Percentiles rank a stretch among this genome's conserved stretches.
Evolutionary conservation across 2,329 filamentous ascomycete genomes (phyloP).

Genomic region (Pezicula radicicola): DNA sequence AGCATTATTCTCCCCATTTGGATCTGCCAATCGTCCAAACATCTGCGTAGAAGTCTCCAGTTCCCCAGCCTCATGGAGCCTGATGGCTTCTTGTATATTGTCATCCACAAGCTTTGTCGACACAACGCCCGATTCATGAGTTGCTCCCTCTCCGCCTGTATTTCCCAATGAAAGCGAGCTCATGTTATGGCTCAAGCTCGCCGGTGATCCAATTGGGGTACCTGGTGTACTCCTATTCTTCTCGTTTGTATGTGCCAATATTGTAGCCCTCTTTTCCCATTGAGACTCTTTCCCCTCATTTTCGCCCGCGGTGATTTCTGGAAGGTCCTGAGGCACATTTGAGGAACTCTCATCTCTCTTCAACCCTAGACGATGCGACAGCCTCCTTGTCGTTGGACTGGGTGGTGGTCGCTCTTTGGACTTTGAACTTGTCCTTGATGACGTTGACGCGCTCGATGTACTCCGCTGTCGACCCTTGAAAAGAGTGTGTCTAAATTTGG

Average conservation of each 20-base stretch:
- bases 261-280: slow-evolving; percentile 94
- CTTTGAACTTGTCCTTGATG: slow-evolving; percentile 22
- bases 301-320: slow-evolving; percentile 60
- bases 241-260: slow-evolving; percentile 67
- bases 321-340: slow-evolving; percentile 76
- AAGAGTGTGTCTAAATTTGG: slow-evolving; percentile 26
- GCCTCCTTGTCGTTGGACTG: slow-evolving; percentile 32
- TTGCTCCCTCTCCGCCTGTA: slow-evolving; percentile 11
- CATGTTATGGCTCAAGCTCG: slow-evolving; percentile 9
- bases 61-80: slow-evolving; percentile 82
- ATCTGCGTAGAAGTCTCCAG: slow-evolving; percentile 77
- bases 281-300: slow-evolving; percentile 56
- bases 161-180: slow-evolving; percentile 16
- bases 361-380: slow-evolving; percentile 72
- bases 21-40: slow-evolving; percentile 82
- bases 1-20: slow-evolving; percentile 82
- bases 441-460: slow-evolving; percentile 41
- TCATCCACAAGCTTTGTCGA: slow-evolving; percentile 55
- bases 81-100: slow-evolving; percentile 93
- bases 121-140: slow-evolving; percentile 26
- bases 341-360: slow-evolving; percentile 60
- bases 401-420: slow-evolving; percentile 12
- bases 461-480: slow-evolving; percentile 36
- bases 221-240: slow-evolving; percentile 36
- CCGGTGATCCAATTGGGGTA: slow-evolving; percentile 26